Base-by-base conservation (phyloP, 371 early-diverging fungal species). In the Rhizopus stolonifer region DNA sequence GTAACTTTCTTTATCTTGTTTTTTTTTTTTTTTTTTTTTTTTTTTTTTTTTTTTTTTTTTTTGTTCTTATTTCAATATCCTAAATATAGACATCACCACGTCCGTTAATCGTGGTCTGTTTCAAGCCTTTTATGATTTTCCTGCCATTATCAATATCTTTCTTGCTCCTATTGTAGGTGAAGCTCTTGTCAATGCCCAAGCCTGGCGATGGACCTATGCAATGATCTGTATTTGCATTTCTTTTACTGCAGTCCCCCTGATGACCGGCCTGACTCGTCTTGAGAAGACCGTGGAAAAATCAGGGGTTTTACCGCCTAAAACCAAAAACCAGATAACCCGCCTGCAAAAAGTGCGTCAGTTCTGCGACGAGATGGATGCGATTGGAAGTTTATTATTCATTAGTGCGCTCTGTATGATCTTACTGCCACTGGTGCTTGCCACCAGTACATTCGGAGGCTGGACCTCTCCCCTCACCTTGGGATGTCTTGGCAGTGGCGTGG, bases 371-470 rank as follows among this genome's bases (percentile, higher is more conserved):
- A 58, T 74, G 22, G 80, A 79, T 52, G 54, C 61, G 10, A 29
- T 77, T 19, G 80, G 80, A 9, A 70, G 70, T 26, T 2, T 72
- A 0, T 60, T 79, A 40, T 60, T 79, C 24, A 61, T 74, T 17
- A 61, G 61, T 10, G 71, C 63, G 24, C 62, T 79, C 39, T 65
- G 66, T 31, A 49, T 74, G 52, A 64, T 72, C 1, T 47, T 79
- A 9, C 50, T 79, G 25, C 80, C 80, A 10, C 55, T 77, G 23
- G 70, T 74, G 1, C 61, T 79, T 26, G 80, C 77, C 19, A 50
- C 45, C 3, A 38, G 65, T 21, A 61, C 42, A n/a, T 70, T 70
- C 56, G 73, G 71, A 14, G 76, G 76, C 44, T 79, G 80, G 80
- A 15, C 61, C 38, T 52, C 53, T 19, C 17, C 50, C 40, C 39